Evolutionary conservation across 2,329 filamentous ascomycete species (phyloP), one percentile per base, ranked within the genome.

Genomic region (Xylariaceae sp.): DNA sequence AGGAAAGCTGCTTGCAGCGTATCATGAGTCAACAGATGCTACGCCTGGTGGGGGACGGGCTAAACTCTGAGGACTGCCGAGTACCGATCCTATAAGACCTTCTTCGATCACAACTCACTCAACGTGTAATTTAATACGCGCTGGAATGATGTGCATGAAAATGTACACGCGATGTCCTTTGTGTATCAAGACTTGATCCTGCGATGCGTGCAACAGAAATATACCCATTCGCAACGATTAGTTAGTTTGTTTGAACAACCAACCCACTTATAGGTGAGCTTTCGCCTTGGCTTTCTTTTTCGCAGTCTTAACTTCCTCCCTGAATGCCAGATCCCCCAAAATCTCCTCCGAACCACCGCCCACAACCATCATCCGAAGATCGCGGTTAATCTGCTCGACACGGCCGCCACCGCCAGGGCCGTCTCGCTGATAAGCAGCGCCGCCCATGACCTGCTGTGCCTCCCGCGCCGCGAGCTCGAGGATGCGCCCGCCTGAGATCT

Each of bases 281-380:
- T 55, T 59, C 43, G 30, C 46, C 26, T 53, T 51, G 2, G 48
- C 50, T 29, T 53, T 58, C 39, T 12, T 32, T 12, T 39, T 57
- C 6, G 55, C 62, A 30, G 49, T 56, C 55, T 64, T 66, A 2
- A 58, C 52, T 61, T 78, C 75, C 62, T 78, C 73, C 30, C 71
- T 70, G 4, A 77, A 70, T 6, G 74, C 73, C 51, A 78, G 51
- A 57, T 79, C 75, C 0, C 71, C 71, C 42, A 78, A 65, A 48
- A 79, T 78, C 62, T 79, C 76, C 57, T 79, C 76, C 46, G 74
- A 76, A 0, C 76, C 76, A n/a, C 76, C 76, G 4, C 76, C 75
- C 0, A 78, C 70, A 4, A 76, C 75, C 73, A 78, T 75, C 65
- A 78, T 76, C 29, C 76, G 66, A 35, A 79, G 64, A 62, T 79